Percentiles rank a stretch among this genome's conserved stretches.
These are phyloP conservation scores for Vitis riparia DNA, from an alignment of 164 flowering plant genomes.

Conservation along the genomic window DNA sequence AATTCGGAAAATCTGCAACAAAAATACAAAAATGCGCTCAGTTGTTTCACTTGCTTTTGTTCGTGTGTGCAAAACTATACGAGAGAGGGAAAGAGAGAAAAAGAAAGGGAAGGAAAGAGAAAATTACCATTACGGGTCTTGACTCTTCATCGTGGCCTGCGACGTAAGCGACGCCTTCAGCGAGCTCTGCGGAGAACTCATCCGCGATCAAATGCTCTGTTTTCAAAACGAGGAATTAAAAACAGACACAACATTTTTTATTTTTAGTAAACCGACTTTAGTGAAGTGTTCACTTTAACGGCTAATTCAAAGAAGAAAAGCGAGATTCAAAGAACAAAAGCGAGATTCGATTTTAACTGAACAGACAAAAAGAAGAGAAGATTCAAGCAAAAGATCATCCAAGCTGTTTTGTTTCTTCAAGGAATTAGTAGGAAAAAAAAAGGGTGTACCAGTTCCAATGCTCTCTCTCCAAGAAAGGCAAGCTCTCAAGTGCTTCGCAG, in stretches of 20 bases:
- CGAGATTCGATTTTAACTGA: neutral
- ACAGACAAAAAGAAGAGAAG: slow-evolving; percentile 17
- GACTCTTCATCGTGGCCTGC: slow-evolving; percentile 87
- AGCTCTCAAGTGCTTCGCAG: slow-evolving; percentile 77
- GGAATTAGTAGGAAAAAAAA: neutral
- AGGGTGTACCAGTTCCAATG: slow-evolving; percentile 67
- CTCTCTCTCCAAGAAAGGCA: slow-evolving; percentile 92
- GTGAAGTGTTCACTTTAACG: slow-evolving; percentile 24
- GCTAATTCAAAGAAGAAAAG: slow-evolving; percentile 27
- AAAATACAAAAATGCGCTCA: neutral
- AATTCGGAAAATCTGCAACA: slow-evolving; percentile 77
- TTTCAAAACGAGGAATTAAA: neutral
- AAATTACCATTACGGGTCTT: slow-evolving; percentile 79
- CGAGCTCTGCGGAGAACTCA: slow-evolving; percentile 89
- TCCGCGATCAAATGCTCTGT: slow-evolving; percentile 88
- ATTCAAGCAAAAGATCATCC: slow-evolving; percentile 3
- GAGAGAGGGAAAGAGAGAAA: too few species aligned
- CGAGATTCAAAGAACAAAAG: slow-evolving; percentile 25
- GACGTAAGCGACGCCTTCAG: slow-evolving; percentile 93
- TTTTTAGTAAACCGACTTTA: slow-evolving; percentile 11
- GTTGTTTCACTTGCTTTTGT: neutral
- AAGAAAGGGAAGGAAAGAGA: neutral
- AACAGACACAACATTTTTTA: slow-evolving; percentile 1
- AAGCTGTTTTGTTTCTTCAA: neutral
- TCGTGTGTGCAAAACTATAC: too few species aligned